These are phyloP conservation scores for Pezicula rhizophila DNA, from an alignment of 2,329 filamentous ascomycete genomes.

Conservation along the genomic window DNA sequence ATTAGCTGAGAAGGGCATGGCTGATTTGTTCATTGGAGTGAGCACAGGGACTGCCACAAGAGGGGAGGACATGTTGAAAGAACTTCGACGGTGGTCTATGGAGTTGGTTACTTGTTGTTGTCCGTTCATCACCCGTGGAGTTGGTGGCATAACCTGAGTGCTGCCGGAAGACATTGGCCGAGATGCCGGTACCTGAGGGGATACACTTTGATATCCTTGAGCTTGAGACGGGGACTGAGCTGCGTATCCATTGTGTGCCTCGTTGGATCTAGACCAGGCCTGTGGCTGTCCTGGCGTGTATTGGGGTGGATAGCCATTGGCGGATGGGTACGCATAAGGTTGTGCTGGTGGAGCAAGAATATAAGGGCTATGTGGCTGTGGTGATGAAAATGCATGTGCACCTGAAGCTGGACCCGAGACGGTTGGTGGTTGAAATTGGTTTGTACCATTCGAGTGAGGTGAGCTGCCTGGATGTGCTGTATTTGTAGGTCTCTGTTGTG, in stretches of 20 bases:
- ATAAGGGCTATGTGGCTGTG: conserved; percentile 25
- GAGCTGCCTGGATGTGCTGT: conserved; percentile 5
- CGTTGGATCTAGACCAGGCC: conserved; percentile 9
- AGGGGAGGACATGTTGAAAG: conserved; percentile 23
- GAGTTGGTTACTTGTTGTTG: conserved; percentile 13
- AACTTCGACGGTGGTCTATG: conserved; percentile 16
- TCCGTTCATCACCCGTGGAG: conserved; percentile 8
- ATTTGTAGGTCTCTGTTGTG: background rate
- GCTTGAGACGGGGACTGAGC: conserved; percentile 3
- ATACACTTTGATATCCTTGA: conserved; percentile 1
- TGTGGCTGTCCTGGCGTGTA: conserved; percentile 10
- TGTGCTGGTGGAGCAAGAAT: conserved; percentile 24
- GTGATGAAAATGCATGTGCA: conserved; percentile 26
- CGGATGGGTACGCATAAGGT: background rate
- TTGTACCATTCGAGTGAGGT: conserved; percentile 5
- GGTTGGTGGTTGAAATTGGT: background rate
- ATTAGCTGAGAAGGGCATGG: conserved; percentile 6
- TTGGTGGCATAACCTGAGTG: conserved; percentile 5
- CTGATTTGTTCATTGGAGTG: conserved; percentile 18
- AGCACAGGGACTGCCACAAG: conserved; percentile 22
- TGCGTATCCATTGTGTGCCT: background rate
- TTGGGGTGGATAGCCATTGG: background rate
- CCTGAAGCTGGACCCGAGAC: conserved; percentile 12
- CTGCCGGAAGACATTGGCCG: conserved; percentile 7
- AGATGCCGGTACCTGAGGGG: conserved; percentile 11